Percentiles rank a stretch among this genome's conserved stretches.
Evolutionary conservation across 73 alveolate genomes (phyloP).

Genomic region (Paramecium tetraurelia): DNA sequence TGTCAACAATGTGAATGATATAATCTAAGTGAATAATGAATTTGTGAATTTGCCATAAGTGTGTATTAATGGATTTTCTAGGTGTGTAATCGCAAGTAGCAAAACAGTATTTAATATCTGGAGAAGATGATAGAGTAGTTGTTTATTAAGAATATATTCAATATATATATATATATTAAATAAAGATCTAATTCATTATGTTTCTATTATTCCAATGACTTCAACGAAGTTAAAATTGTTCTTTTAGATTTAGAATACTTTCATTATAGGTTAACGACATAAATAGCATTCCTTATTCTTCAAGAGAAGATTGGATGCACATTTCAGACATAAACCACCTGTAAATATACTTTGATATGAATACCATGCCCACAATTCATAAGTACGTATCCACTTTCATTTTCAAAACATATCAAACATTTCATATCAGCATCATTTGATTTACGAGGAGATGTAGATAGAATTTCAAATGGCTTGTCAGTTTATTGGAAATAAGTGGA

Average conservation of each 20-base stretch:
- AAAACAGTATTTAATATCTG: background rate
- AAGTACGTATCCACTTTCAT: background rate
- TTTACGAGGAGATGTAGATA: conserved; percentile 28
- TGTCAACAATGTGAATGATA: background rate
- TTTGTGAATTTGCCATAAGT: background rate
- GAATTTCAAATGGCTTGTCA: conserved; percentile 16
- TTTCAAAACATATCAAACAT: conserved; percentile 33
- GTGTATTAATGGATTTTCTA: background rate
- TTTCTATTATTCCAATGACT: conserved; percentile 4
- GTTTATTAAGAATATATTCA: background rate
- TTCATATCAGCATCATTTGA: background rate
- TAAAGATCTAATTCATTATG: background rate
- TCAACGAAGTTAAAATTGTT: background rate
- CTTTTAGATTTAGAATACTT: background rate
- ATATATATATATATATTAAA: background rate
- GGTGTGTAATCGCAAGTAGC: background rate
- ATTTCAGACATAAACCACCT: conserved; percentile 41
- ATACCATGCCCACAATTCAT: conserved; percentile 54
- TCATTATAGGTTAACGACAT: conserved; percentile 24
- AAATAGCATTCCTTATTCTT: background rate
- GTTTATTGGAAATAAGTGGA: background rate
- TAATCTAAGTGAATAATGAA: background rate
- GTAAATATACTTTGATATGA: background rate
- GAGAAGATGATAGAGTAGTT: background rate
- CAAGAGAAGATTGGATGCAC: conserved; percentile 8